These are phyloP conservation scores for Xeromyces bisporus DNA, from an alignment of 495 filamentous ascomycete species.

Conservation along the genomic window DNA sequence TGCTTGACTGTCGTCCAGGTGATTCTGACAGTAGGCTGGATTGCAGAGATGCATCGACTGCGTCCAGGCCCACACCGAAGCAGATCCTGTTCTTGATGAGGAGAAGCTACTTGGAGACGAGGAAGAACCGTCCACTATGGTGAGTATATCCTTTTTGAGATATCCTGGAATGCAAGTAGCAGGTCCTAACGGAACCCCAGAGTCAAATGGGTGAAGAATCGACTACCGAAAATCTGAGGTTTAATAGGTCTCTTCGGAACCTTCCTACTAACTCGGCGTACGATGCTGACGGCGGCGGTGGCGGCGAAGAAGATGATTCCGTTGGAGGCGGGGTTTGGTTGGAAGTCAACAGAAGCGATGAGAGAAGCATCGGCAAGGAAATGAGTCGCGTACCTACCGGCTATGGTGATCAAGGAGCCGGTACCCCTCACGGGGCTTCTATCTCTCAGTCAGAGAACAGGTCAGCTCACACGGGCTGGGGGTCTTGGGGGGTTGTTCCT, in stretches of 20 bases:
- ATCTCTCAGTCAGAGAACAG: conserved; percentile 1
- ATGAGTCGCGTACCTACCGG: conserved; percentile 4
- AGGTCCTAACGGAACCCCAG: background rate
- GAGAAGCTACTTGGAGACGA: conserved; percentile 8
- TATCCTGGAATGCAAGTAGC: background rate
- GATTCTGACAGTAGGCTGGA: no score
- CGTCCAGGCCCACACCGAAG: conserved; percentile 19
- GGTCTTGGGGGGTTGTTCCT: conserved; percentile 2
- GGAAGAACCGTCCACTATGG: no score
- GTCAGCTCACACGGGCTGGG: conserved; percentile 6
- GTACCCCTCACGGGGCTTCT: conserved; percentile 3
- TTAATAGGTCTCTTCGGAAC: background rate
- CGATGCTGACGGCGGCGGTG: conserved; percentile 4
- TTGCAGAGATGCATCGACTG: conserved; percentile 41
- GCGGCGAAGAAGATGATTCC: conserved; percentile 2
- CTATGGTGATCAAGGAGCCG: conserved; percentile 5
- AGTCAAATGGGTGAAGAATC: conserved; percentile 3
- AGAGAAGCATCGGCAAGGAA: background rate
- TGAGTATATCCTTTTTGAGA: no score
- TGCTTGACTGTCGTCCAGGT: no score
- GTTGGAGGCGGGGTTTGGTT: conserved; percentile 8
- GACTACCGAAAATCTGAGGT: no score
- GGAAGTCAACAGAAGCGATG: conserved; percentile 1
- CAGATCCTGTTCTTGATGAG: conserved; percentile 9
- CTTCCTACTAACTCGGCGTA: background rate